Evolutionary conservation across 805 yeast species (phyloP).

Genomic region (Starmera quercuum): DNA sequence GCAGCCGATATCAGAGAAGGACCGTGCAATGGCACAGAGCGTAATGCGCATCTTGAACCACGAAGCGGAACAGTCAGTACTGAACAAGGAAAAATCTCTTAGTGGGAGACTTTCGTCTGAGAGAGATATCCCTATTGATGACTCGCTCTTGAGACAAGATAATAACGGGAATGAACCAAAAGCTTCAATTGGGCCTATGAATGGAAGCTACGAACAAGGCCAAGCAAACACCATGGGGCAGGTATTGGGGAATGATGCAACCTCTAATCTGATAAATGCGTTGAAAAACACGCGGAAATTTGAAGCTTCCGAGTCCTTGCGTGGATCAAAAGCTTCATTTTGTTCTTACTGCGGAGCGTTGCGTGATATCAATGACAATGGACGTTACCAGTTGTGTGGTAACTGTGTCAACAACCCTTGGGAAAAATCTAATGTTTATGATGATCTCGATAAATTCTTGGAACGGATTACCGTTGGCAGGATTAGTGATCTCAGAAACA

Average conservation of each 20-base stretch:
- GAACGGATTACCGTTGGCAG: slow-evolving; percentile 10
- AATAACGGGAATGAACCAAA: not conserved
- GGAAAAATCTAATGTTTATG: slow-evolving; percentile 15
- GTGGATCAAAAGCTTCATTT: not conserved
- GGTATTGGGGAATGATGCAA: not conserved
- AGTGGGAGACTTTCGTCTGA: not conserved
- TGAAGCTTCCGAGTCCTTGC: not conserved
- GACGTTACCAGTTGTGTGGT: slow-evolving; percentile 19
- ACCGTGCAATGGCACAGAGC: not conserved
- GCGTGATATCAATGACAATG: slow-evolving; percentile 18
- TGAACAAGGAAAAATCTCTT: too few species aligned
- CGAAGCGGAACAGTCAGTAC: not conserved
- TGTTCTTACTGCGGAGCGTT: slow-evolving; percentile 19
- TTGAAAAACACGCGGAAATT: not conserved
- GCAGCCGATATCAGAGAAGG: not conserved
- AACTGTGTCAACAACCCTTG: slow-evolving; percentile 19
- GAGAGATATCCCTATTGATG: not conserved
- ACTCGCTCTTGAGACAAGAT: not conserved
- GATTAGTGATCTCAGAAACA: slow-evolving; percentile 11
- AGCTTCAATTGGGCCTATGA: not conserved
- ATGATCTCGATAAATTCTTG: slow-evolving; percentile 14
- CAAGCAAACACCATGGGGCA: not conserved
- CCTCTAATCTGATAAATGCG: not conserved
- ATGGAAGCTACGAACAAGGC: not conserved
- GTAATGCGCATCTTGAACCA: not conserved